Conservation (phyloP, 352 stramenopile genomes). For the Pythium rhizo-oryzae region DNA sequence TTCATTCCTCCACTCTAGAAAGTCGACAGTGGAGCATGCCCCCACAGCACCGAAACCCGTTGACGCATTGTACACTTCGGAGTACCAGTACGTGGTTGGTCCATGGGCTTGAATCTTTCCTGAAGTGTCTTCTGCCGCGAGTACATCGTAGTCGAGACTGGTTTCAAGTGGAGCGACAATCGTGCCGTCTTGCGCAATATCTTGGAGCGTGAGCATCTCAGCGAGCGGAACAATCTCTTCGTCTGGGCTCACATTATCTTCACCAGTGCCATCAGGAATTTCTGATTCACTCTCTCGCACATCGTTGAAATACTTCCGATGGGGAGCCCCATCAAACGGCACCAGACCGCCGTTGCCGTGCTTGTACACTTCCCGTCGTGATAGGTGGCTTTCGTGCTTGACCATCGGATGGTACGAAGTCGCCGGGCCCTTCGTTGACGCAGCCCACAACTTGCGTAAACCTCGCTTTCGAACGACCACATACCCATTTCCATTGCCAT, state of each 20-base stretch:
- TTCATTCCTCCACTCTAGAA: slow-evolving; percentile 94
- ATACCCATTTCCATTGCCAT: slow-evolving; percentile 30
- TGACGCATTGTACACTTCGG: slow-evolving; percentile 52
- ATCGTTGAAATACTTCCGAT: slow-evolving; percentile 84
- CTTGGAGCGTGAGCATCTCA: slow-evolving; percentile 55
- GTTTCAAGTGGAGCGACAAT: slow-evolving; percentile 66
- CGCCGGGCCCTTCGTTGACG: slow-evolving; percentile 26
- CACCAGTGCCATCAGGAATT: slow-evolving; percentile 37
- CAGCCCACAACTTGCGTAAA: slow-evolving; percentile 63
- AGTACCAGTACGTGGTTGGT: slow-evolving; percentile 71
- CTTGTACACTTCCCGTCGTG: slow-evolving; percentile 70
- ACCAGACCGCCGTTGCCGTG: slow-evolving; percentile 77
- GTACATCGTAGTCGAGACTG: slow-evolving; percentile 40
- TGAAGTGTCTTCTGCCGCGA: slow-evolving; percentile 20
- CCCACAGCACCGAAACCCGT: slow-evolving; percentile 78
- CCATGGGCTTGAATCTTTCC: slow-evolving; percentile 17
- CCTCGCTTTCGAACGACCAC: slow-evolving; percentile 49
- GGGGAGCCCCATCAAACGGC: slow-evolving; percentile 84
- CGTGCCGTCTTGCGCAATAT: slow-evolving; percentile 51
- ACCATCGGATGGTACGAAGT: slow-evolving; percentile 76
- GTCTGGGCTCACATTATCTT: slow-evolving; percentile 34
- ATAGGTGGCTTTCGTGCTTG: slow-evolving; percentile 88
- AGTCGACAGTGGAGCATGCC: slow-evolving; percentile 93
- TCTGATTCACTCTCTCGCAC: slow-evolving; percentile 59
- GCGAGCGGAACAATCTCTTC: slow-evolving; percentile 56